Evolutionary conservation across 495 filamentous ascomycete genomes (phyloP).

Genomic region (Apodospora peruviana): DNA sequence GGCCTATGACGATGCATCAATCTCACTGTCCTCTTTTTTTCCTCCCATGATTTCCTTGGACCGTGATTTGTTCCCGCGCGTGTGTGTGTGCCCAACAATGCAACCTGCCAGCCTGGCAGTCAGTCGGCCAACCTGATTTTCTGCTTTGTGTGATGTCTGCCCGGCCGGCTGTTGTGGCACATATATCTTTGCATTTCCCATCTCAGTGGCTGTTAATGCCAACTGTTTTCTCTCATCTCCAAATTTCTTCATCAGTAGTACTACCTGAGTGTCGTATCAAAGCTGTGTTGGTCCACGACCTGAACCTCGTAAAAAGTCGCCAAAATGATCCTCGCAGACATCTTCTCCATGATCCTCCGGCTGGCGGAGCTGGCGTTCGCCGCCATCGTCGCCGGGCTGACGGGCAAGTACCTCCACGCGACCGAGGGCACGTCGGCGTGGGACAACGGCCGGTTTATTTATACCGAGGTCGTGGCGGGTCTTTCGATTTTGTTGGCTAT

Average conservation of each 20-base stretch:
- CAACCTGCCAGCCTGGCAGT: not conserved
- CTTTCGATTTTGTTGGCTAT: conserved; percentile 41
- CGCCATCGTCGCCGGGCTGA: conserved; percentile 42
- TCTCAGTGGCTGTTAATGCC: not conserved
- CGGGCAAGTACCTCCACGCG: conserved; percentile 38
- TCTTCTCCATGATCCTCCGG: conserved; percentile 39
- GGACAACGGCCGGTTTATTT: conserved; percentile 40
- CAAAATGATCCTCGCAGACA: conserved; percentile 35
- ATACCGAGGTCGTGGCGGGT: conserved; percentile 42
- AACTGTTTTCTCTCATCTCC: not conserved
- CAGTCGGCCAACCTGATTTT: not conserved
- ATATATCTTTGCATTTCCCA: not conserved
- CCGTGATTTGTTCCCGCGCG: not conserved
- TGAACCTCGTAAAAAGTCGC: not conserved
- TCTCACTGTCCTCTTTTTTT: too few relatives aligned
- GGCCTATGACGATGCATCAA: not conserved
- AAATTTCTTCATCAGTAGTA: too few relatives aligned
- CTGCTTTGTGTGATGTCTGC: not conserved
- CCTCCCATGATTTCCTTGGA: too few relatives aligned
- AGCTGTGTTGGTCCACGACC: too few relatives aligned
- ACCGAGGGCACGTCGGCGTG: conserved; percentile 24
- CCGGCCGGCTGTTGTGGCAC: not conserved
- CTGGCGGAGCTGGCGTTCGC: conserved; percentile 43
- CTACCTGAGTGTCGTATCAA: too few relatives aligned
- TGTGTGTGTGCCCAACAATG: not conserved